Conservation (phyloP, 1,139 yeast genomes). For the Kodamaea plutei region DNA sequence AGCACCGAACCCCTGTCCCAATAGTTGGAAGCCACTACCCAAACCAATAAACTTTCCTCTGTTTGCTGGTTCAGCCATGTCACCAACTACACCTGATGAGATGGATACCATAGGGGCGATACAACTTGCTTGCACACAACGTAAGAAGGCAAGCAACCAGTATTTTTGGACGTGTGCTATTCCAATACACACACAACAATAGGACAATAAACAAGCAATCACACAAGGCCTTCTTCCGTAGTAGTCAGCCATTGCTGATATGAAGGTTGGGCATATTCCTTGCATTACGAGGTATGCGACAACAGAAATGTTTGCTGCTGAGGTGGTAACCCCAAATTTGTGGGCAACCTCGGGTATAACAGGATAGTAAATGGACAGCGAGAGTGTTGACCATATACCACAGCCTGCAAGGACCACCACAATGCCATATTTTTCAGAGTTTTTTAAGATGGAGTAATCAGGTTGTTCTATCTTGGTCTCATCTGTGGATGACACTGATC, state of each 20-base stretch:
- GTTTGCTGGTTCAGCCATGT: slow-evolving; percentile 54
- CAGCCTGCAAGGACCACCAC: slow-evolving; percentile 19
- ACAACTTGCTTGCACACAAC: slow-evolving; percentile 69
- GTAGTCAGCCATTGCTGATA: slow-evolving; percentile 54
- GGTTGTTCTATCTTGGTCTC: not conserved
- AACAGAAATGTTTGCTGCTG: slow-evolving; percentile 59
- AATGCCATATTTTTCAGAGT: slow-evolving; percentile 18
- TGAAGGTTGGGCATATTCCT: slow-evolving; percentile 38
- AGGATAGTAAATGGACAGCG: slow-evolving; percentile 71
- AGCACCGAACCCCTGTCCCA: slow-evolving; percentile 78
- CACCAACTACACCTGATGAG: slow-evolving; percentile 64
- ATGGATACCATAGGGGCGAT: slow-evolving; percentile 70
- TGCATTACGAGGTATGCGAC: slow-evolving; percentile 70
- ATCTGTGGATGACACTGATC: not conserved
- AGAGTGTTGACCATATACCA: slow-evolving; percentile 60
- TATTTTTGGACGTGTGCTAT: slow-evolving; percentile 21
- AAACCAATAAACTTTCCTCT: slow-evolving; percentile 66
- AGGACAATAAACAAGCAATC: slow-evolving; percentile 12
- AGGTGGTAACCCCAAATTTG: slow-evolving; percentile 51
- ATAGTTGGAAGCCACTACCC: slow-evolving; percentile 56
- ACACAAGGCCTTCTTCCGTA: slow-evolving; percentile 61
- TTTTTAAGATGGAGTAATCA: slow-evolving; percentile 13
- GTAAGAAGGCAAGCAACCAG: slow-evolving; percentile 36
- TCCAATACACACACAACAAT: slow-evolving; percentile 22
- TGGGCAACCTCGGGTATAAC: slow-evolving; percentile 53